Base-by-base conservation (phyloP, 164 flowering plant species). In the Vitis riparia region DNA sequence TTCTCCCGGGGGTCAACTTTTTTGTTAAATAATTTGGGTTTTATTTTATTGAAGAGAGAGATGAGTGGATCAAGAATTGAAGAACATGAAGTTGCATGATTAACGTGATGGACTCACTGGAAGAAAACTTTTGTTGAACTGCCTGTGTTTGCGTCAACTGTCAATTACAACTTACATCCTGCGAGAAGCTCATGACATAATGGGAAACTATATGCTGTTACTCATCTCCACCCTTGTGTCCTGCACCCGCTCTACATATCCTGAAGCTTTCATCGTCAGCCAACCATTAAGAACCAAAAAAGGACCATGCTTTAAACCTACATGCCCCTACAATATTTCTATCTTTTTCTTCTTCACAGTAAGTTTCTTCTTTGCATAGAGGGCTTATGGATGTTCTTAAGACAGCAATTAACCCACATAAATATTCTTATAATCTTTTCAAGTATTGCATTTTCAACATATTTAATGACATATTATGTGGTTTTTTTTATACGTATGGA, bases 121-220 rank as follows among this genome's bases (percentile, higher is more conserved):
- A 49, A 32, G 51, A 32, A 32, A 62, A 53, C 60, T 19, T 59
- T 48, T 66, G 70, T 53, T 60, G 2, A 27, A 56, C 63, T 67
- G 62, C 62, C 37, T 57, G 53, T 63, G 30, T 67, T 69, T 69
- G 67, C 55, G 67, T 62, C 63, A 74, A 68, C 70, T 70, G 73
- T 66, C 67, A 66, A 37, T 65, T 56, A 66, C 66, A 59, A 51
- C 44, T 68, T 57, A 65, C 65, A 29, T 27, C 48, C 66, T 75
- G 73, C 73, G 65, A 75, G 77, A 75, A 75, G 70, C 77, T 65
- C 77, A 75, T 74, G 77, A 70, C 67, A 19, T 48, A 32, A 44
- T 32, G 59, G 12, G 70, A 49, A 55, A 14, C 37, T 16, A 14
- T 73, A 11, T 55, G 51, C 32, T 73, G 64, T 55, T 57, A 1